Base-by-base conservation (phyloP, 2,329 filamentous ascomycete genomes). In the Diplodia seriata region DNA sequence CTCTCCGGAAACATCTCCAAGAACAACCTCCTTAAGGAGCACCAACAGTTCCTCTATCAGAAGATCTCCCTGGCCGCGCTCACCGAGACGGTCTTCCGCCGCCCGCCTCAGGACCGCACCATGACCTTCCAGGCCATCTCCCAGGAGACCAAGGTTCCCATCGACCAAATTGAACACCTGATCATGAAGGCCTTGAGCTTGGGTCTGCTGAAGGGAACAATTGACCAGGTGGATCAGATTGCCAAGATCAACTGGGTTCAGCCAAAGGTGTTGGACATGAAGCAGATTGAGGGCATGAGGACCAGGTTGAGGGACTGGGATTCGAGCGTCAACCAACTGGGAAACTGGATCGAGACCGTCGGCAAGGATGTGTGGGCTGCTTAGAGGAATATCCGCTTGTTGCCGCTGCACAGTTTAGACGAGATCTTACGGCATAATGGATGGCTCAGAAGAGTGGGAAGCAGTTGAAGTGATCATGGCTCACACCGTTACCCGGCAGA, bases 101-200 rank as follows among this genome's bases (percentile, higher is more conserved):
- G 95, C 56, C 93, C 95, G 59, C 94, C 95, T 36, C 95, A 99
- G 78, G 93, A 98, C 84, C 91, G 95, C 71, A 90, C 93, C 74
- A 95, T 99, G 90, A 91, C 91, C 4, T 99, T 99, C 81, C 83
- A 85, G 64, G 92, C 93, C 61, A 97, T 99, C 76, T 88, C 91
- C 5, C 86, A 91, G 72, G 94, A 98, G 84, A 99, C 95, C 3
- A 97, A 97, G 81, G 94, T 99, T 63, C 87, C 89, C 73, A 88
- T 89, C 2, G 89, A 95, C 75, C 93, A 98, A 83, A 98, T 99
- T 73, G 95, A 99, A 85, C 94, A 98, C 79, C 83, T 99, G 71
- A 91, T 99, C 75, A 99, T 99, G 95, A 98, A 97, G 85, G 95
- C 95, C n/a, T 82, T 99, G 74, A 97, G 94, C 76, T 81, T 99